A percentile compares a stretch with the other conserved stretches of the same genome.
phyloP scores from a whole-genome alignment of 2,329 filamentous ascomycete species.

The Ceratocystis harringtonii region DNA sequence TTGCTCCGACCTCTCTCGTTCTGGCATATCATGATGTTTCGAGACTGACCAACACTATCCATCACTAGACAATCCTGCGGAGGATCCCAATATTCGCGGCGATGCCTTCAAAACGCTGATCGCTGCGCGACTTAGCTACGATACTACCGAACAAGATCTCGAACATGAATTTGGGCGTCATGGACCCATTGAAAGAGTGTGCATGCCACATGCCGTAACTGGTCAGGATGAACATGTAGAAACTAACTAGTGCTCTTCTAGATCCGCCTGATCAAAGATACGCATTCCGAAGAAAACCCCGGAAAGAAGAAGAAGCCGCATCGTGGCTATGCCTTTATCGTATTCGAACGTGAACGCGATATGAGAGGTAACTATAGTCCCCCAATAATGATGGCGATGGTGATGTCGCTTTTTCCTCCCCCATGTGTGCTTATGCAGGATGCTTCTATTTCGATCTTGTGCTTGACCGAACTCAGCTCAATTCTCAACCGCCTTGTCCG shows the following conservation, averaged over 20 bases:
- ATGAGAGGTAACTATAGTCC: slow-evolving; percentile 76
- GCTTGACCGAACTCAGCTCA: neutral
- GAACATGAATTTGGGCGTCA: slow-evolving; percentile 89
- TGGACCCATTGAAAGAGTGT: slow-evolving; percentile 81
- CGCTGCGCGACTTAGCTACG: slow-evolving; percentile 77
- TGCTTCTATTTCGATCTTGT: slow-evolving; percentile 22
- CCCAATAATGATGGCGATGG: slow-evolving; percentile 20
- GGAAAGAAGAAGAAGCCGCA: slow-evolving; percentile 72
- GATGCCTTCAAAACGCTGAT: slow-evolving; percentile 94
- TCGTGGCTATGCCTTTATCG: slow-evolving; percentile 87
- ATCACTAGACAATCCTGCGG: slow-evolving; percentile 55
- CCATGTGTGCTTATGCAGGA: slow-evolving; percentile 16
- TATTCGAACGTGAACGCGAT: slow-evolving; percentile 93
- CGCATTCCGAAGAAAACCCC: slow-evolving; percentile 49
- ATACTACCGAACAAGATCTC: slow-evolving; percentile 74
- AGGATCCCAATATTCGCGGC: slow-evolving; percentile 79
- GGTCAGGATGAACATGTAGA: neutral
- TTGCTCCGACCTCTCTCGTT: neutral
- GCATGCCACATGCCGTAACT: slow-evolving; percentile 21
- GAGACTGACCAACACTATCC: neutral
- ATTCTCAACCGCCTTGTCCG: neutral
- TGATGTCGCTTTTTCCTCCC: slow-evolving; percentile 24
- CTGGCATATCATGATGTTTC: neutral
- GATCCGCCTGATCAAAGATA: slow-evolving; percentile 79
- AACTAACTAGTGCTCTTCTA: slow-evolving; percentile 27